Base-by-base conservation (phyloP, 305 asterid genomes). In the Fraxinus angustifolia region DNA sequence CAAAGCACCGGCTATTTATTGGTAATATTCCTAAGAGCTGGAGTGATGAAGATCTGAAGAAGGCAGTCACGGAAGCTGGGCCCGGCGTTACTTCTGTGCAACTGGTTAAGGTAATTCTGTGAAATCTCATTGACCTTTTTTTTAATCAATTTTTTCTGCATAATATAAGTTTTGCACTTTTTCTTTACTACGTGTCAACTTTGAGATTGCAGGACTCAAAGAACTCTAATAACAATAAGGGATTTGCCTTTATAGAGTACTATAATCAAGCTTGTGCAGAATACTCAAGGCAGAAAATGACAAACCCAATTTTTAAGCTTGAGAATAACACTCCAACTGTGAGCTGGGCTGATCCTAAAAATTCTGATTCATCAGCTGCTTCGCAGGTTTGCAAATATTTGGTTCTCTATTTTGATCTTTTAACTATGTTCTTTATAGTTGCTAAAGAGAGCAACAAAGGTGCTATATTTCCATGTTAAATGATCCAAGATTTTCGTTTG, bases 331-430 rank as follows among this genome's bases (percentile, higher is more conserved):
- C 89, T 53, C 92, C 92, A 65, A 89, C 92, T 71, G 92, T 89
- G 78, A 89, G 92, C 85, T 89, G 92, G 92, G 92, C 92, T 30
- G 91, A 87, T 84, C 92, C 92, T 45, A 86, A 86, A 78, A 89
- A 84, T 78, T 84, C 82, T 23, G 92, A 89, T 35, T 83, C 91
- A 77, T 74, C 92, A 56, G 76, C 90, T 73, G 21, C 91, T 79
- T 83, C 90, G 14, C 75, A 70, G 75, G 75, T 70, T 70, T 70
- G 10, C n/a, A 70, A 70, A 70, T 31, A 31, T 35, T 70, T 31
- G 40, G 40, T 12, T 68, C 74, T 68, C 74, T 70, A 31, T 30
- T 35, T 28, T 31, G 40, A 8, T 30, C 75, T 12, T 5, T 14
- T 12, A 28, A 30, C 38, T 28, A 30, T 68, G 38, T 28, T 11